These are phyloP conservation scores for Citrus sp. DNA, from an alignment of 345 rosid species.

Conservation along the genomic window DNA sequence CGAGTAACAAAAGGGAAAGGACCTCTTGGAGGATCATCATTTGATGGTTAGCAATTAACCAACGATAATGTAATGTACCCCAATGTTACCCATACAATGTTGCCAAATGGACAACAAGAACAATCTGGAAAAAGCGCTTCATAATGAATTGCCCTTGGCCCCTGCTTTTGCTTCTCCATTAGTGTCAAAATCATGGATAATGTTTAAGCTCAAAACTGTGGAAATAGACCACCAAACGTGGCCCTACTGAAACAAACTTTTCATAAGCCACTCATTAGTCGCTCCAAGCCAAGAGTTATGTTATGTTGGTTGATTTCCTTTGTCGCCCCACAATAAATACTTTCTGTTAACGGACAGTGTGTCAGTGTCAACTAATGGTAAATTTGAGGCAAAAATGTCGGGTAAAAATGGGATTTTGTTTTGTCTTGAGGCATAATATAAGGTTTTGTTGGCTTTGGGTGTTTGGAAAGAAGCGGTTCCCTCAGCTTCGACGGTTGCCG, in stretches of 20 bases:
- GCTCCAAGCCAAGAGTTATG: neutral
- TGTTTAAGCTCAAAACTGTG: neutral
- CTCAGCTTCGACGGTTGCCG: conserved; percentile 6
- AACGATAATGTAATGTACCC: neutral
- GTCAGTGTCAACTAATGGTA: neutral
- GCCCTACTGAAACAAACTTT: neutral
- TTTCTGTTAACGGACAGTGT: too few species aligned
- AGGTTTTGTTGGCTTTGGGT: neutral
- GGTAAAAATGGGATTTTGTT: neutral
- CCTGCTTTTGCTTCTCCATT: neutral
- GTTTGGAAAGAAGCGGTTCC: neutral
- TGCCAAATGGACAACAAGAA: neutral
- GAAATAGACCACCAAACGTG: neutral
- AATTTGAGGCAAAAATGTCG: too few species aligned
- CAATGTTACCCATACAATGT: neutral
- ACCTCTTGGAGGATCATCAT: neutral
- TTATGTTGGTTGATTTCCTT: neutral
- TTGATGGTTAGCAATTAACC: neutral
- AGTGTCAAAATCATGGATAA: neutral
- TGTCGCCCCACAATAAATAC: neutral
- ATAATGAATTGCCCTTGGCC: neutral
- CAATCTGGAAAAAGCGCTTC: neutral
- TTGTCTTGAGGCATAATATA: too few species aligned
- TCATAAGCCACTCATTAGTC: neutral
- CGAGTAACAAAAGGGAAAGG: neutral